phyloP scores from a whole-genome alignment of 2,329 filamentous ascomycete species.

The Colletotrichum sp. region DNA sequence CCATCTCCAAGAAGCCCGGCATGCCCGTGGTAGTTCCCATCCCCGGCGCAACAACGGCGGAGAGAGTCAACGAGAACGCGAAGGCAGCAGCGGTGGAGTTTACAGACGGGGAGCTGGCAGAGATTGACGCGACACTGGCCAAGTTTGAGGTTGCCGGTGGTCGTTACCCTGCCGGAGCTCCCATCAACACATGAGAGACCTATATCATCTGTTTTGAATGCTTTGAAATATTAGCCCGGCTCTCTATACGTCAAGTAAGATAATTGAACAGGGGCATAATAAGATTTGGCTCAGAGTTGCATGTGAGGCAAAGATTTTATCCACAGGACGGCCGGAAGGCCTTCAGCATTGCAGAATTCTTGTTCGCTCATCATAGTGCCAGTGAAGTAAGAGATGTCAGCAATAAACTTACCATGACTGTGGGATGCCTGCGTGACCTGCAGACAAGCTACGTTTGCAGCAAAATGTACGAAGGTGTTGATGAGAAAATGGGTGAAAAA shows the following conservation, averaged over 20 bases:
- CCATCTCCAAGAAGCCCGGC: slow-evolving; percentile 53
- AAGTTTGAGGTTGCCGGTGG: slow-evolving; percentile 52
- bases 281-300: slow-evolving; percentile 12
- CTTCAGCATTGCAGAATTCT: slow-evolving; percentile 58
- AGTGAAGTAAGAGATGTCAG: slow-evolving; percentile 28
- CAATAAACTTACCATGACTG: slow-evolving; percentile 23
- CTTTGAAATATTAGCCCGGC: not conserved
- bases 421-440: not conserved
- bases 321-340: slow-evolving; percentile 31
- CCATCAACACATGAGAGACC: slow-evolving; percentile 39
- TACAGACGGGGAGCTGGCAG: slow-evolving; percentile 52
- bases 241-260: not conserved
- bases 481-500: not conserved
- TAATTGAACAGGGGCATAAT: not conserved
- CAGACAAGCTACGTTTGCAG: not conserved
- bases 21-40: slow-evolving; percentile 69
- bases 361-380: slow-evolving; percentile 31
- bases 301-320: slow-evolving; percentile 30
- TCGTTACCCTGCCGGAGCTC: slow-evolving; percentile 48
- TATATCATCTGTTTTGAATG: not conserved
- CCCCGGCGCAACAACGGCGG: slow-evolving; percentile 64
- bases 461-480: not conserved
- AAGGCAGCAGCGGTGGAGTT: slow-evolving; percentile 53
- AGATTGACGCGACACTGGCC: slow-evolving; percentile 54
- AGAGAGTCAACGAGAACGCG: slow-evolving; percentile 66